These are phyloP conservation scores for Lachancea sp. DNA, from an alignment of 805 yeast species.

Conservation along the genomic window DNA sequence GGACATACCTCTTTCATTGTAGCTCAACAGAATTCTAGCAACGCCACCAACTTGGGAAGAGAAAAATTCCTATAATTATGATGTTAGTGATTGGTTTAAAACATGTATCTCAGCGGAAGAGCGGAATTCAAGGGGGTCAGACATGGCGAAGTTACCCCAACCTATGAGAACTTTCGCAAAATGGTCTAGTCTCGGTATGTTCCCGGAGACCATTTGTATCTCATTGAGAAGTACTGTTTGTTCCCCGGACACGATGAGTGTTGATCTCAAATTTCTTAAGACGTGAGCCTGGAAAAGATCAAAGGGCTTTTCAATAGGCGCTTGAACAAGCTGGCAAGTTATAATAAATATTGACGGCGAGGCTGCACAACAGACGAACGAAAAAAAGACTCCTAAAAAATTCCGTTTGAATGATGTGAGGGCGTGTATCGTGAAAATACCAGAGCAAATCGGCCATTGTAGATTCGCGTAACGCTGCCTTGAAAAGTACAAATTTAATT, in stretches of 20 bases:
- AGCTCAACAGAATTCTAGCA: slow-evolving; percentile 59
- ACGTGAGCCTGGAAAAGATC: neutral
- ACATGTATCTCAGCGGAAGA: slow-evolving; percentile 4
- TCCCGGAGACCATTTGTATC: too few species aligned
- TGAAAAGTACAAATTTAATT: slow-evolving; percentile 30
- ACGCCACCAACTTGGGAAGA: slow-evolving; percentile 84
- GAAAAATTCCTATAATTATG: slow-evolving; percentile 69
- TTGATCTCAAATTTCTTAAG: neutral
- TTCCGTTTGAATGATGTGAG: neutral
- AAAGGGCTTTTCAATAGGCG: slow-evolving; percentile 5
- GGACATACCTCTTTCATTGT: slow-evolving; percentile 83
- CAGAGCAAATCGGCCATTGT: neutral
- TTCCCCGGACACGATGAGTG: too few species aligned
- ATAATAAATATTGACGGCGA: neutral
- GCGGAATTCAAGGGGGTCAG: neutral
- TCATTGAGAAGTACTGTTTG: too few species aligned
- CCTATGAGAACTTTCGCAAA: neutral
- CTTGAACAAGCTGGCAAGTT: neutral
- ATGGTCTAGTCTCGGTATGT: too few species aligned
- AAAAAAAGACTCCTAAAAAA: slow-evolving; percentile 6
- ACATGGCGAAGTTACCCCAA: neutral
- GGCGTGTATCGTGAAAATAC: neutral
- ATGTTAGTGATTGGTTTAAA: slow-evolving; percentile 14
- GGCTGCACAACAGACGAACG: neutral
- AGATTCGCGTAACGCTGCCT: neutral